Evolutionary conservation across 495 filamentous ascomycete genomes (phyloP).

Genomic region (Copromyces sp.): DNA sequence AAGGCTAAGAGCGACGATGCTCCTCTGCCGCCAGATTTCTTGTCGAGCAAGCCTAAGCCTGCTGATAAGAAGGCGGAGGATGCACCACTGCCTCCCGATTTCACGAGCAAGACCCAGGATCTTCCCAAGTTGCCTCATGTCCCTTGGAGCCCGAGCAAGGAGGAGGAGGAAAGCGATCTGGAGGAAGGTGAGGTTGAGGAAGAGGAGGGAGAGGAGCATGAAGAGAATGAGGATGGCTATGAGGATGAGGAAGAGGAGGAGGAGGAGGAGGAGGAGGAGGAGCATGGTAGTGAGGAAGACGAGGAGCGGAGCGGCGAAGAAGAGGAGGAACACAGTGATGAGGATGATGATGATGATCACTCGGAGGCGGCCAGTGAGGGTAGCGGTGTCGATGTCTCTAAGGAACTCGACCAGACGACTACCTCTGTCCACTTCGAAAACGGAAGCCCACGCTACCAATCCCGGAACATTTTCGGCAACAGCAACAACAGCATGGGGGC

Average conservation of each 20-base stretch:
- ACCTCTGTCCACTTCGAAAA: constrained; percentile 9
- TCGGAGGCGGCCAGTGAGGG: constrained; percentile 44
- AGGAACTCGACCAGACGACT: constrained; percentile 52
- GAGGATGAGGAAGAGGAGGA: constrained; percentile 18
- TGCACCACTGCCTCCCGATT: constrained; percentile 18
- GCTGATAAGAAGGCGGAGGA: constrained; percentile 5
- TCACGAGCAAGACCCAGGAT: constrained; percentile 4
- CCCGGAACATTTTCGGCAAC: neutral
- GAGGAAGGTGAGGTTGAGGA: constrained; percentile 23
- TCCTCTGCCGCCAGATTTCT: constrained; percentile 10
- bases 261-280: constrained; percentile 12
- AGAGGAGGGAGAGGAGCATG: constrained; percentile 26
- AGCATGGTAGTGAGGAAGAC: constrained; percentile 14
- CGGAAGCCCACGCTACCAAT: neutral
- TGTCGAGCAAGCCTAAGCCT: constrained; percentile 7
- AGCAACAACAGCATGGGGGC: constrained; percentile 17
- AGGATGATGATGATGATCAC: constrained; percentile 24
- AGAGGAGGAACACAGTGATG: constrained; percentile 31
- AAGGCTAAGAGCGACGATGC: constrained; percentile 24
- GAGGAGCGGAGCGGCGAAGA: constrained; percentile 24
- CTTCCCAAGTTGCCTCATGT: constrained; percentile 10
- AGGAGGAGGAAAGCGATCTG: constrained; percentile 9
- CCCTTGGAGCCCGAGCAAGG: constrained; percentile 17
- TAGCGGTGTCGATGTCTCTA: constrained; percentile 53
- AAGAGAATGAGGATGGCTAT: constrained; percentile 22